A percentile compares a stretch with the other conserved stretches of the same genome.
Conservation (phyloP, 768 basidiomycete genomes). For the Lentinus brumalis region DNA sequence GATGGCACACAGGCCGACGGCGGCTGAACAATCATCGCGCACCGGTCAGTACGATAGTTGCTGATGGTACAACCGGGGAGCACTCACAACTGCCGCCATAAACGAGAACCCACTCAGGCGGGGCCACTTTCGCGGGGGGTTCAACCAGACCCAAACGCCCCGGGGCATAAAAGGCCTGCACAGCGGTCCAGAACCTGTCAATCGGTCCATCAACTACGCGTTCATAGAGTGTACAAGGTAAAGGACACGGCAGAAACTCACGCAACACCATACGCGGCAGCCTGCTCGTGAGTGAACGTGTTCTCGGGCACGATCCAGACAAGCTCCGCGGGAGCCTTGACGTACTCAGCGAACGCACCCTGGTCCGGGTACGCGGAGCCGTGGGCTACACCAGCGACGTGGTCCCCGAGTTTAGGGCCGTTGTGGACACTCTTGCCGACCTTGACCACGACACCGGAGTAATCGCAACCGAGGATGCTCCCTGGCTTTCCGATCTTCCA, state of each 20-base stretch:
- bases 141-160: conserved; percentile 24
- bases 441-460: conserved; percentile 9
- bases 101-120: conserved; percentile 28
- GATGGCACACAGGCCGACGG: conserved; percentile 37
- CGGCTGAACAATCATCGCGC: conserved; percentile 27
- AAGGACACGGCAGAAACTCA: not conserved
- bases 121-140: conserved; percentile 16
- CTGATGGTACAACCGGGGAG: not conserved
- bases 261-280: conserved; percentile 19
- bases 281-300: conserved; percentile 23
- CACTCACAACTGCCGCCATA: conserved; percentile 30
- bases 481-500: not conserved
- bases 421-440: conserved; percentile 16
- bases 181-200: conserved; percentile 24
- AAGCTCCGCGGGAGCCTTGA: conserved; percentile 25
- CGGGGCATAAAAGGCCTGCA: conserved; percentile 28
- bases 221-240: too few relatives aligned
- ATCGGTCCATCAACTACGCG: not conserved
- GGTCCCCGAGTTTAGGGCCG: conserved; percentile 25
- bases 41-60: not conserved
- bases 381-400: conserved; percentile 30
- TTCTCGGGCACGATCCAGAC: conserved; percentile 25
- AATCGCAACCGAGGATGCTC: conserved; percentile 11
- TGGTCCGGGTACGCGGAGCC: conserved; percentile 25
- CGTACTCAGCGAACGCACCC: conserved; percentile 34